phyloP scores from a whole-genome alignment of 2,329 filamentous ascomycete genomes.

The Parastagonospora nodorum region DNA sequence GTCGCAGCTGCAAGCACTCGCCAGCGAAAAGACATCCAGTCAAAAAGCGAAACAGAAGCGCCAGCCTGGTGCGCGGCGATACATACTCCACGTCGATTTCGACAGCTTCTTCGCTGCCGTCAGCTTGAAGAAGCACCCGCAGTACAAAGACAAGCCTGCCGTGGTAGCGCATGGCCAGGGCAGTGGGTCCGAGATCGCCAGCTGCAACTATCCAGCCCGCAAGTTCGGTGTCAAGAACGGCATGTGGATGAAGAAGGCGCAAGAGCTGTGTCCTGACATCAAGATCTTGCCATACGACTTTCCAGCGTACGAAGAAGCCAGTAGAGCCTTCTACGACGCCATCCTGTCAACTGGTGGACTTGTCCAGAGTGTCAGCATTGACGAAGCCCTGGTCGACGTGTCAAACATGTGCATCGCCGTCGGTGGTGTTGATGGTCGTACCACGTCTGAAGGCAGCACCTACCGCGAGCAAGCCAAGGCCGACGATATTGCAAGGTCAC shows the following conservation, averaged over 20 bases:
- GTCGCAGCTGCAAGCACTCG: slow-evolving; percentile 79
- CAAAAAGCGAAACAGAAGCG: slow-evolving; percentile 59
- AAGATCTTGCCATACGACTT: slow-evolving; percentile 97
- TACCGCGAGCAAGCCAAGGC: slow-evolving; percentile 80
- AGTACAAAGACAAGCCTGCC: slow-evolving; percentile 77
- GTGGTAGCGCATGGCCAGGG: slow-evolving; percentile 89
- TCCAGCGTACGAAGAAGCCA: slow-evolving; percentile 90
- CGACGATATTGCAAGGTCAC: slow-evolving; percentile 68
- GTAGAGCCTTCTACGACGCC: slow-evolving; percentile 81
- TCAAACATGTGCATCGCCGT: slow-evolving; percentile 70
- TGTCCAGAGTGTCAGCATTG: slow-evolving; percentile 95
- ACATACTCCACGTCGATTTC: slow-evolving; percentile 95
- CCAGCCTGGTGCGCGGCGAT: slow-evolving; percentile 69
- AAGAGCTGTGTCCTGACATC: slow-evolving; percentile 80
- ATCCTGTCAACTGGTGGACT: slow-evolving; percentile 79
- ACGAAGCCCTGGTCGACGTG: slow-evolving; percentile 89
- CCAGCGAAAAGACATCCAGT: slow-evolving; percentile 67
- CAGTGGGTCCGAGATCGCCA: slow-evolving; percentile 90
- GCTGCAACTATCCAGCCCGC: slow-evolving; percentile 92
- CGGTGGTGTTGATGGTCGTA: slow-evolving; percentile 68
- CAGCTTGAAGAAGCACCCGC: slow-evolving; percentile 77
- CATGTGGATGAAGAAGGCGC: slow-evolving; percentile 98
- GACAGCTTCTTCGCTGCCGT: slow-evolving; percentile 98
- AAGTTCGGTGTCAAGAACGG: slow-evolving; percentile 90
- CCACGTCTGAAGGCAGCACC: slow-evolving; percentile 69